Evolutionary conservation across 768 basidiomycete genomes (phyloP), one percentile per base, ranked within the genome.

Genomic region (Paxillus involutus): DNA sequence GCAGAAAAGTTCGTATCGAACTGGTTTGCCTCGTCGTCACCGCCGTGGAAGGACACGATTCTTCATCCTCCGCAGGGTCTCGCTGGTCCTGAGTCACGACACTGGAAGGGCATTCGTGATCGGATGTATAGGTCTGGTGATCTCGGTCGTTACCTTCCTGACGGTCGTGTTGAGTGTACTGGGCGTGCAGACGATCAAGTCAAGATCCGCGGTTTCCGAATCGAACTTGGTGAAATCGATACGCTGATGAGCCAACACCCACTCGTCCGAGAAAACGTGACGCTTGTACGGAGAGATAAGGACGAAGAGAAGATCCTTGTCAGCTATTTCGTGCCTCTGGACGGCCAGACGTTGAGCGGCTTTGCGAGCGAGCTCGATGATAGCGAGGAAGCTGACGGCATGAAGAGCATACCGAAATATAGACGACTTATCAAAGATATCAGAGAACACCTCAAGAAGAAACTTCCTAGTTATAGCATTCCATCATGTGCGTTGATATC

Each of bases 221-320:
- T 99, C 64, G 97, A 99, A 69, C 81, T 98, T 7, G 95, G 95
- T 14, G 97, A 99, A 71, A 97, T 99, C 59, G 97, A 99, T 69
- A 97, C 91, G 0, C 87, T 96, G 73, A 84, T 99, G 52, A 91
- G 89, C 62, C 87, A 94, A 64, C 95, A 98, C 67, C 89, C 92
- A 8, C 81, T 93, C 17, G 85, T 99, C 3, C 78, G 96, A n/a
- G 97, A 98, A 74, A 99, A 99, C 68, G 95, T 99, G 49, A 98
- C 97, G 2, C 81, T 98, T 37, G 95, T 99, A 42, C 77, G 96
- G 60, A 78, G 96, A 68, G 96, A 99, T 76, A 98, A 98, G 77
- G 93, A 98, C 71, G 97, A 98, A 72, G 97, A 99, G 75, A 98
- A 99, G 77, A 94, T 98, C 33, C 83, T 99, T 29, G 89, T 99